Percentiles rank a stretch among this genome's conserved stretches.
phyloP scores from a whole-genome alignment of 345 rosid species.

The Clausena lansium region DNA sequence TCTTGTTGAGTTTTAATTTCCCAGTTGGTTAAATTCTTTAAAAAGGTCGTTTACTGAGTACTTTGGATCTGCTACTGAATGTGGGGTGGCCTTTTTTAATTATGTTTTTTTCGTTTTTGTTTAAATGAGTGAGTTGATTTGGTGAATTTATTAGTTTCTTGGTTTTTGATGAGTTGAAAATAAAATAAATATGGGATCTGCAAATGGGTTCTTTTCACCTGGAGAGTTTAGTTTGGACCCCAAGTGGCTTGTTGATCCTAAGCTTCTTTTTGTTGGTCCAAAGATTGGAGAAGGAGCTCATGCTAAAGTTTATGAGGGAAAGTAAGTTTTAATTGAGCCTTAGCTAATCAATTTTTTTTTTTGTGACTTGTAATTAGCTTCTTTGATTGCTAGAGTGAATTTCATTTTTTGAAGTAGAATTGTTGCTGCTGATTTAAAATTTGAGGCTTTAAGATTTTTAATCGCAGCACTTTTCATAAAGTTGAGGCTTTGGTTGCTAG shows the following conservation, averaged over 20 bases:
- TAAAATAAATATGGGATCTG: conserved; percentile 66
- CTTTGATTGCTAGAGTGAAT: background rate
- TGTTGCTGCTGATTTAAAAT: background rate
- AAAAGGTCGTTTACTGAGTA: conserved; percentile 30
- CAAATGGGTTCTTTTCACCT: conserved; percentile 54
- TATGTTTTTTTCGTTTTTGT: conserved; percentile 5
- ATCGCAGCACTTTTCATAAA: background rate
- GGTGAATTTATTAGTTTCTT: background rate
- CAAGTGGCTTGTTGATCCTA: conserved; percentile 90
- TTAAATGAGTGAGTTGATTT: conserved; percentile 24
- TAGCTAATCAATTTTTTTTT: conserved; percentile 2
- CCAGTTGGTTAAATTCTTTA: conserved; percentile 4
- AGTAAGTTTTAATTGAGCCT: conserved; percentile 56
- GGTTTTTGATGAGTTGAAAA: conserved; percentile 21
- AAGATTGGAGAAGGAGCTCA: conserved; percentile 99
- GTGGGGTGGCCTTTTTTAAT: conserved; percentile 17
- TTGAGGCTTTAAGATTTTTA: background rate
- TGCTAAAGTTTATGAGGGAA: conserved; percentile 98
- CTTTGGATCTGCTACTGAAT: conserved; percentile 37
- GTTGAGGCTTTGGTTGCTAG: background rate
- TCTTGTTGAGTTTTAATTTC: conserved; percentile 11
- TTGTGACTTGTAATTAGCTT: background rate
- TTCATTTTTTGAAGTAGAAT: background rate
- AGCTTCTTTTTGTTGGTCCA: conserved; percentile 91
- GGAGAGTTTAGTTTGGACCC: conserved; percentile 67